A percentile compares a stretch with the other conserved stretches of the same genome.
These are phyloP conservation scores for Pleurotus platypus DNA, from an alignment of 768 basidiomycete species.

Conservation along the genomic window DNA sequence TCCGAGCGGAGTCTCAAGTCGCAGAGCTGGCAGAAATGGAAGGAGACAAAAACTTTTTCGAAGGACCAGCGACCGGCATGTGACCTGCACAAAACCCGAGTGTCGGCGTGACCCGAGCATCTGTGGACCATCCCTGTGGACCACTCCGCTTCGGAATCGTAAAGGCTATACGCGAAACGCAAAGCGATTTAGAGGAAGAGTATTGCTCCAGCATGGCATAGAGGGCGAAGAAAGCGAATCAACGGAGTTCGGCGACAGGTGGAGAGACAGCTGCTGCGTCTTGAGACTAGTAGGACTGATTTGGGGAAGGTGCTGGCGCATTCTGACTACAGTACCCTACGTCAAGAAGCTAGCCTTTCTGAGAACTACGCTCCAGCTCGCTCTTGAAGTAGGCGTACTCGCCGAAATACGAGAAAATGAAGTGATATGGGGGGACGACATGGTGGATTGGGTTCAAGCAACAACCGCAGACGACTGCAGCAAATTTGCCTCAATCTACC, in stretches of 20 bases:
- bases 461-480: neutral
- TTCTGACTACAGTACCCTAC: neutral
- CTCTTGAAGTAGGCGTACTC: neutral
- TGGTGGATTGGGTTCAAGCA: conserved; percentile 1
- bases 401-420: neutral
- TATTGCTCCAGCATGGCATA: too few relatives aligned
- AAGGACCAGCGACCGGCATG: neutral
- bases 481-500: conserved; percentile 1
- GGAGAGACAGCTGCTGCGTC: too few relatives aligned
- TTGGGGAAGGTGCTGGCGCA: too few relatives aligned
- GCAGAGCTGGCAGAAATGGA: neutral
- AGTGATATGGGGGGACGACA: neutral
- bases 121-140: too few relatives aligned
- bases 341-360: conserved; percentile 1
- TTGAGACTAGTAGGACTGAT: too few relatives aligned
- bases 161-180: too few relatives aligned
- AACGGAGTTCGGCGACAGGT: too few relatives aligned
- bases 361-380: conserved; percentile 13
- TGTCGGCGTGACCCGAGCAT: too few relatives aligned
- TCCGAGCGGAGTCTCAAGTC: neutral
- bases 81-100: neutral
- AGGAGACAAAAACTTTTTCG: conserved; percentile 5
- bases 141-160: too few relatives aligned
- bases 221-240: too few relatives aligned
- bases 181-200: too few relatives aligned